Percentiles rank a stretch among this genome's conserved stretches.
These are phyloP conservation scores for Pleurotus eryngii DNA, from an alignment of 768 basidiomycete species.

Conservation along the genomic window DNA sequence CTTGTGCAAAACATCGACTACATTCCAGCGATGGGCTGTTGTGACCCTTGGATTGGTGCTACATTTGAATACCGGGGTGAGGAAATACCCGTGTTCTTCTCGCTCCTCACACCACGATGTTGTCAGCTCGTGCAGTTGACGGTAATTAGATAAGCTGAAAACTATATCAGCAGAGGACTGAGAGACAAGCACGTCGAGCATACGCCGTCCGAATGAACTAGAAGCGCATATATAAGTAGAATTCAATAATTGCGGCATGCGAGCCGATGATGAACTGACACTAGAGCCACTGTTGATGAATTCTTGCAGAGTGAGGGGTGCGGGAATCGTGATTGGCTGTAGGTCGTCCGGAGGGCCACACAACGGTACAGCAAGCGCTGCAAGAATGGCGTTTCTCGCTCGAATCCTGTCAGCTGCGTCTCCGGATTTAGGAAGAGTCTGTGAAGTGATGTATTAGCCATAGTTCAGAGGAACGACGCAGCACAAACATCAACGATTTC, in stretches of 20 bases:
- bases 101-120: conserved; percentile 79
- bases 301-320: conserved; percentile 64
- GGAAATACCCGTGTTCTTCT: conserved; percentile 80
- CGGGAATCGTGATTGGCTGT: conserved; percentile 65
- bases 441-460: conserved; percentile 4
- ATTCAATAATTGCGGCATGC: neutral
- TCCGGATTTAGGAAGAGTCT: conserved; percentile 19
- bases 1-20: conserved; percentile 57
- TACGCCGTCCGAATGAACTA: conserved; percentile 59
- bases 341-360: conserved; percentile 64
- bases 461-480: neutral
- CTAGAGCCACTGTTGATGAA: conserved; percentile 58
- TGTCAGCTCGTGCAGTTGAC: conserved; percentile 61
- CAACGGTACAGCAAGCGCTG: conserved; percentile 58
- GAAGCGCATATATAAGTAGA: neutral
- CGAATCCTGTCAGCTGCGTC: conserved; percentile 45
- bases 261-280: conserved; percentile 27
- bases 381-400: conserved; percentile 53
- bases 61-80: conserved; percentile 73
- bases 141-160: conserved; percentile 60
- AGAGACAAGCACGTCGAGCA: neutral
- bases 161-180: neutral
- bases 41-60: conserved; percentile 73
- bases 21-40: conserved; percentile 73
- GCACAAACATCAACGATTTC: neutral